These are phyloP conservation scores for Mycotypha africana DNA, from an alignment of 371 early-diverging fungal genomes.

Conservation along the genomic window DNA sequence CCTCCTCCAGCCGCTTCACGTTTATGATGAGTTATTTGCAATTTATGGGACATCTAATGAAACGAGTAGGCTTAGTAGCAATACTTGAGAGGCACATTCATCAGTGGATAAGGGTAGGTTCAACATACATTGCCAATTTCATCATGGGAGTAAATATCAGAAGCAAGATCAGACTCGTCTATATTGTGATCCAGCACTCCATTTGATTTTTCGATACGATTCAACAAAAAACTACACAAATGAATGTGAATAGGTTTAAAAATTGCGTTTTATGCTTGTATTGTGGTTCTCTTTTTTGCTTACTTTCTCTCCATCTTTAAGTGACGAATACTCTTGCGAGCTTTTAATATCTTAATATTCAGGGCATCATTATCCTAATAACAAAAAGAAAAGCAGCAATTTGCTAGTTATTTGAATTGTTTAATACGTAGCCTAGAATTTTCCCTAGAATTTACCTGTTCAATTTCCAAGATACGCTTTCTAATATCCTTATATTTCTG, in stretches of 20 bases:
- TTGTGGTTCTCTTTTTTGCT: neutral
- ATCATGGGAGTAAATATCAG: slow-evolving; percentile 23
- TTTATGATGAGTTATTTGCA: too few species aligned
- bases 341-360: slow-evolving; percentile 36
- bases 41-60: slow-evolving; percentile 3
- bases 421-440: too few species aligned
- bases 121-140: slow-evolving; percentile 20
- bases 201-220: slow-evolving; percentile 25
- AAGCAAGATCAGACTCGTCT: slow-evolving; percentile 23
- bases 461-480: slow-evolving; percentile 58
- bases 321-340: slow-evolving; percentile 42
- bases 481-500: slow-evolving; percentile 54
- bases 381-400: too few species aligned
- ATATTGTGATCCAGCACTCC: slow-evolving; percentile 12
- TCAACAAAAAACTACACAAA: slow-evolving; percentile 11
- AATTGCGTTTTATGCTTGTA: neutral
- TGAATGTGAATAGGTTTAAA: neutral
- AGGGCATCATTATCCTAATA: slow-evolving; percentile 48
- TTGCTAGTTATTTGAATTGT: too few species aligned
- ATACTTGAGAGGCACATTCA: too few species aligned
- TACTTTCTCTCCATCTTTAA: slow-evolving; percentile 46
- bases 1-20: too few species aligned
- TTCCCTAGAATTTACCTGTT: slow-evolving; percentile 57
- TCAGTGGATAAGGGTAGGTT: too few species aligned
- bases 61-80: too few species aligned